Evolutionary conservation across 257 asterid genomes (phyloP), one percentile per base, ranked within the genome.

Genomic region (Ocimum tenuiflorum): DNA sequence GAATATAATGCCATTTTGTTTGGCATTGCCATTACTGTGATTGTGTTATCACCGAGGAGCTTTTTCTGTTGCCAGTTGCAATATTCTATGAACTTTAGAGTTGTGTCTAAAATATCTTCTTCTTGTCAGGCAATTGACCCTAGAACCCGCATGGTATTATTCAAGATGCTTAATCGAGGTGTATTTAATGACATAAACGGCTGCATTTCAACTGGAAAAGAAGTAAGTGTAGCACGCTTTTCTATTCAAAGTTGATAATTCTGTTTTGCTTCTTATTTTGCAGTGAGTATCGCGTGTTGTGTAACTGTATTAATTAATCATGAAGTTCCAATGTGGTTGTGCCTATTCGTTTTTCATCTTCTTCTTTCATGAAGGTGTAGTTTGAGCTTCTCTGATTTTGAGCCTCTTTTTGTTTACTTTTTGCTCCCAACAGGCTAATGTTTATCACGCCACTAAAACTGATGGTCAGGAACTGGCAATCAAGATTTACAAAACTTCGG

Each of bases 121-220:
- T 78, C 8, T 69, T 74, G 61, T 67, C 84, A 89, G 99, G 99
- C 97, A 46, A 89, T 92, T 79, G 99, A 92, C 79, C 99, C 99
- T 18, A 87, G 99, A 80, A 92, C 97, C 67, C 85, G 97, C 45
- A 92, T 92, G 99, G 96, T 92, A 65, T 75, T 92, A 57, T 89
- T 87, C 83, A 92, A 89, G 77, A 92, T 92, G 99, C 75, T 87
- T 63, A 92, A 92, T 67, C 79, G 91, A 0, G 95, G 91, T 41
- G 72, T 86, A 38, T 92, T 92, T 77, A 81, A 76, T 77, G 89
- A 92, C 58, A 92, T 92, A 68, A 92, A 92, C 61, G 99, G 99
- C 57, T 92, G 99, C 81, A 92, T 92, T 77, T 92, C 99, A 65
- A 92, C 99, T 65, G 99, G 99, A 72, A 92, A 92, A 86, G 99